phyloP scores from a whole-genome alignment of 148 eudicot species.

The Polygonum aviculare region DNA sequence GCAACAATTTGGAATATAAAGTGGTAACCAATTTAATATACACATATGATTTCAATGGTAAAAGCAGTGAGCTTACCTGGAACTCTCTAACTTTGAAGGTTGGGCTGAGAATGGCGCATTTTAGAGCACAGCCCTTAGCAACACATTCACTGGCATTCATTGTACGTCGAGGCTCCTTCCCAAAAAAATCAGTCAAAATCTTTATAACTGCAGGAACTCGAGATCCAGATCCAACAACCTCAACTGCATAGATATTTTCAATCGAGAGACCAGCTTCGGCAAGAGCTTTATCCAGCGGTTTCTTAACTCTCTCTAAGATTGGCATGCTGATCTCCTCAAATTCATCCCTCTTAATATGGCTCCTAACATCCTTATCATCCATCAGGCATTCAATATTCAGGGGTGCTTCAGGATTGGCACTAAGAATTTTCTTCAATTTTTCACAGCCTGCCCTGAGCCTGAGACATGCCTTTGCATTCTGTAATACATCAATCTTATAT shows the following conservation, averaged over 20 bases:
- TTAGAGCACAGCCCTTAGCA: constrained; percentile 81
- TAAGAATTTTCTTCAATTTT: constrained; percentile 84
- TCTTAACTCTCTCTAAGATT: constrained; percentile 79
- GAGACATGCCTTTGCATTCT: constrained; percentile 87
- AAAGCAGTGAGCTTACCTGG: constrained; percentile 41
- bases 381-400: constrained; percentile 91
- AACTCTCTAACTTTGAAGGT: constrained; percentile 91
- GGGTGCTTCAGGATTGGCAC: constrained; percentile 96
- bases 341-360: constrained; percentile 78
- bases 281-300: constrained; percentile 90
- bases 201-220: constrained; percentile 75
- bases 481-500: constrained; percentile 74
- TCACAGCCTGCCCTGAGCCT: constrained; percentile 84
- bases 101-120: constrained; percentile 92
- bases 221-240: constrained; percentile 92
- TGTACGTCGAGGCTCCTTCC: constrained; percentile 91
- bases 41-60: neutral
- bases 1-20: neutral
- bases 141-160: constrained; percentile 99
- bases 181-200: constrained; percentile 81
- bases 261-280: constrained; percentile 64
- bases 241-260: constrained; percentile 74
- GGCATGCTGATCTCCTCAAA: constrained; percentile 76
- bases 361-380: constrained; percentile 93
- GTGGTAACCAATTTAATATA: neutral